Evolutionary conservation across 139 green algal genomes (phyloP).

Genomic region (Pleodorina starrii): DNA sequence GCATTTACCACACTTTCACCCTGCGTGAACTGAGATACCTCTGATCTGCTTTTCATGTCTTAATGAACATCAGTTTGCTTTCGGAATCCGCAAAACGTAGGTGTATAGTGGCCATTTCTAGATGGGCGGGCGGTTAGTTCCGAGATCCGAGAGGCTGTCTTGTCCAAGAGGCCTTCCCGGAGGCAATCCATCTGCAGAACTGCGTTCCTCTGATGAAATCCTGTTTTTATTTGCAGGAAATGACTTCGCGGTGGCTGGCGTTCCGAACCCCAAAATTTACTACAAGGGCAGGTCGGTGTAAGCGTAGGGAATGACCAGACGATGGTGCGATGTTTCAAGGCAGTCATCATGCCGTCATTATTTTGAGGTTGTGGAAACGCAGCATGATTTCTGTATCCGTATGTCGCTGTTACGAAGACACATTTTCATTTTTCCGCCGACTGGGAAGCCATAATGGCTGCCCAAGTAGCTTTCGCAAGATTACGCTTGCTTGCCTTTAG

Average conservation of each 20-base stretch:
- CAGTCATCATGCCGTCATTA: background rate
- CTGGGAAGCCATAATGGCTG: background rate
- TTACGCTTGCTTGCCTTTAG: too few relatives aligned
- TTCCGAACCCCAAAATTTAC: background rate
- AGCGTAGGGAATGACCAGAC: too few relatives aligned
- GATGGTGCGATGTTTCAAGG: too few relatives aligned
- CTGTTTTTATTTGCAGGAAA: background rate
- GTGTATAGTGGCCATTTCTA: background rate
- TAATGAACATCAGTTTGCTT: too few relatives aligned
- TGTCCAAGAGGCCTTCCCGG: background rate
- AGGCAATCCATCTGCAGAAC: background rate
- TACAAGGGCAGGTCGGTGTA: background rate
- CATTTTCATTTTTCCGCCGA: background rate
- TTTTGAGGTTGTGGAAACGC: background rate
- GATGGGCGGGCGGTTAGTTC: background rate
- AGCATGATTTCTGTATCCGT: too few relatives aligned
- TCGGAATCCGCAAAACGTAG: background rate
- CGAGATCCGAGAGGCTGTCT: background rate
- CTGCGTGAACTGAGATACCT: background rate
- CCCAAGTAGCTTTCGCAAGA: background rate
- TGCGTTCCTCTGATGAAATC: background rate
- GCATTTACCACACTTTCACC: too few relatives aligned
- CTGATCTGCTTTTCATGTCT: background rate
- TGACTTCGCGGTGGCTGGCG: background rate
- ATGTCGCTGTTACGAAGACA: background rate